Conservation (phyloP, 768 basidiomycete species). For the Phanerochaete carnosa region DNA sequence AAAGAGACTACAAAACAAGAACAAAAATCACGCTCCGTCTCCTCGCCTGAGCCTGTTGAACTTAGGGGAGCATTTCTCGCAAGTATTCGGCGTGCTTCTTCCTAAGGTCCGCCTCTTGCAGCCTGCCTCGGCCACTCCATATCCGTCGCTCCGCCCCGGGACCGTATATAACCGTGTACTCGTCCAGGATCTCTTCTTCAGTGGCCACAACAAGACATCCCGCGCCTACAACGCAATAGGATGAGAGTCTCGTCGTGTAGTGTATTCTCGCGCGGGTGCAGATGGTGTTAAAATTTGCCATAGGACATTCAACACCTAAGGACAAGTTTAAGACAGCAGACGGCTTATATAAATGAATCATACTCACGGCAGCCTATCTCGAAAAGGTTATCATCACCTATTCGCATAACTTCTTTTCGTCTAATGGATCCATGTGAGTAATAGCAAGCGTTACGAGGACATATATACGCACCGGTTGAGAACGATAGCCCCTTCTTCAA, state of each 20-base stretch:
- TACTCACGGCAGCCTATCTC: constrained; percentile 87
- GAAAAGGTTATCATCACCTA: constrained; percentile 92
- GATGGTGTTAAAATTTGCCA: constrained; percentile 86
- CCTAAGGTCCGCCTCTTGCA: constrained; percentile 80
- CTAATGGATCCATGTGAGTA: constrained; percentile 27
- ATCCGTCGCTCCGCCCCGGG: constrained; percentile 65
- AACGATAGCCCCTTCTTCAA: constrained; percentile 89
- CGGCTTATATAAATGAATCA: constrained; percentile 16
- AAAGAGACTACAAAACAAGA: not conserved
- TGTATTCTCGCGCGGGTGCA: constrained; percentile 82
- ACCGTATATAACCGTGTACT: constrained; percentile 85
- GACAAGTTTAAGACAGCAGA: not conserved
- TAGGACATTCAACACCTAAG: constrained; percentile 81
- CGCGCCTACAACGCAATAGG: constrained; percentile 81
- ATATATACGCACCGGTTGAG: constrained; percentile 65
- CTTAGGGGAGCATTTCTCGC: constrained; percentile 86
- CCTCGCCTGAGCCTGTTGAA: constrained; percentile 61
- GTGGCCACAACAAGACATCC: constrained; percentile 76
- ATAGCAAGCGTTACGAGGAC: not conserved
- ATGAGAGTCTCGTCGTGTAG: constrained; percentile 74
- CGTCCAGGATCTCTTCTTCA: constrained; percentile 74
- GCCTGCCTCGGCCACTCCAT: constrained; percentile 84
- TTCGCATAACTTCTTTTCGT: constrained; percentile 83
- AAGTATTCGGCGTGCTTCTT: constrained; percentile 91
- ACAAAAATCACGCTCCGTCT: constrained; percentile 15